Percentiles rank a stretch among this genome's conserved stretches.
Conservation (phyloP, 345 rosid genomes). For the Arabidopsis thaliana region TAIR10.1 NC_003074.8:8927501-8928000, state of each 20-base stretch:
- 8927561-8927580: too few species aligned
- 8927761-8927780: neutral
- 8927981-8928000: neutral
- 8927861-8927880: neutral
- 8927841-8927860: conserved; percentile 1
- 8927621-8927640: too few species aligned
- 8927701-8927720: conserved; percentile 9
- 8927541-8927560: too few species aligned
- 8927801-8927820: conserved; percentile 3
- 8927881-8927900: neutral
- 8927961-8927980: neutral
- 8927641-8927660: too few species aligned
- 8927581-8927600: too few species aligned
- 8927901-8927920: neutral
- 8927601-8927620: too few species aligned
- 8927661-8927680: neutral
- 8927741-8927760: conserved; percentile 4
- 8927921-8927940: neutral
- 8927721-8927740: neutral
- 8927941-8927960: neutral
- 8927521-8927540: neutral
- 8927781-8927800: neutral
- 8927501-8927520: neutral
- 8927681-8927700: too few species aligned
- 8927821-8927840: neutral